A percentile compares a stretch with the other conserved stretches of the same genome.
Conservation (phyloP, 495 filamentous ascomycete species). For the Aspergillus leporis region DNA sequence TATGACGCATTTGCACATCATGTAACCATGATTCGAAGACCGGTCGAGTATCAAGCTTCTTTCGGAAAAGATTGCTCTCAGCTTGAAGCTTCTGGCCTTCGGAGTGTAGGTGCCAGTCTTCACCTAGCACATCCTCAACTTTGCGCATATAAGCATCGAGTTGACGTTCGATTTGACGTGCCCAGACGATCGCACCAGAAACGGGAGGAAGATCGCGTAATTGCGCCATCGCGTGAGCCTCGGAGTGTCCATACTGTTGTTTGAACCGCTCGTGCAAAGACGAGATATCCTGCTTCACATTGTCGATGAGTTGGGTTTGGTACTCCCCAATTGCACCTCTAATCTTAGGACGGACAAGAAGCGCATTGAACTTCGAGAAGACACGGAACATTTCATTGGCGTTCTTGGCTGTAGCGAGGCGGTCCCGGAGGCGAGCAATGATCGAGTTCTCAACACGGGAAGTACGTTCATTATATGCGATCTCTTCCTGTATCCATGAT, state of each 20-base stretch:
- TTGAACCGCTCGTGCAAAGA: slow-evolving; percentile 95
- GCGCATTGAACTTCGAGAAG: slow-evolving; percentile 98
- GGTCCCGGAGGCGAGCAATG: slow-evolving; percentile 89
- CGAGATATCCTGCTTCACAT: slow-evolving; percentile 92
- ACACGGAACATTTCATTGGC: slow-evolving; percentile 99
- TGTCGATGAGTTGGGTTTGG: slow-evolving; percentile 94
- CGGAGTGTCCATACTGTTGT: slow-evolving; percentile 96
- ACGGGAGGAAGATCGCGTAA: slow-evolving; percentile 92
- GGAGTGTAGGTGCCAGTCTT: slow-evolving; percentile 89
- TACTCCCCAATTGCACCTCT: slow-evolving; percentile 96
- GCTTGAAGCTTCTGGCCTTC: slow-evolving; percentile 92
- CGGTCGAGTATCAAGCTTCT: slow-evolving; percentile 89
- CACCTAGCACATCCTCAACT: slow-evolving; percentile 91
- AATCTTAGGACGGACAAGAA: slow-evolving; percentile 97
- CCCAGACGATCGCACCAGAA: slow-evolving; percentile 96
- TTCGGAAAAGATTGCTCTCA: slow-evolving; percentile 87
- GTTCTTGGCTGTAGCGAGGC: slow-evolving; percentile 89
- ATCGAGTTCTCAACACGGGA: slow-evolving; percentile 98
- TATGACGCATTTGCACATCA: slow-evolving; percentile 80
- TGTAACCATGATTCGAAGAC: slow-evolving; percentile 95
- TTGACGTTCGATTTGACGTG: slow-evolving; percentile 92
- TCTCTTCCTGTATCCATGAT: slow-evolving; percentile 88
- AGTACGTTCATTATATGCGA: slow-evolving; percentile 93
- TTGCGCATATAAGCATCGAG: slow-evolving; percentile 95
- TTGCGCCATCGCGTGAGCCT: slow-evolving; percentile 97